These are phyloP conservation scores for Darksidea phi DNA, from an alignment of 495 filamentous ascomycete species.

Conservation along the genomic window DNA sequence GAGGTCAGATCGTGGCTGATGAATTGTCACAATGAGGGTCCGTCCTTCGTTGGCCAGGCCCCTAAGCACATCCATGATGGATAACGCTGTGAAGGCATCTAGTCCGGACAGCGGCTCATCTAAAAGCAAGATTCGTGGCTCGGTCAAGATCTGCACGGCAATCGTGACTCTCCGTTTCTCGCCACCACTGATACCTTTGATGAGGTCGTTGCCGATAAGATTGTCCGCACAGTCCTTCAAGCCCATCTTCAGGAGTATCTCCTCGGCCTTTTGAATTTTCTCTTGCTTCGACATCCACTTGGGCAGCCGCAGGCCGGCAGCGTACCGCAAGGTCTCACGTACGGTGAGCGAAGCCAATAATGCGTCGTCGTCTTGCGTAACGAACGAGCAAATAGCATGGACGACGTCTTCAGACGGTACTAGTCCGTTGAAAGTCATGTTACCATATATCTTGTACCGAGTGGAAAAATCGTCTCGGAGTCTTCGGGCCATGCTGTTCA, in stretches of 20 bases:
- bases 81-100: slow-evolving; percentile 73
- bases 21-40: slow-evolving; percentile 70
- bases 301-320: slow-evolving; percentile 66
- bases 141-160: slow-evolving; percentile 71
- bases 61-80: slow-evolving; percentile 68
- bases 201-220: slow-evolving; percentile 64
- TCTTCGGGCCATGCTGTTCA: slow-evolving; percentile 66
- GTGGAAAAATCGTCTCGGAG: slow-evolving; percentile 57
- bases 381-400: slow-evolving; percentile 68
- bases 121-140: slow-evolving; percentile 65
- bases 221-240: slow-evolving; percentile 76
- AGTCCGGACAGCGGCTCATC: slow-evolving; percentile 66
- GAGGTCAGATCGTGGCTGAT: slow-evolving; percentile 71
- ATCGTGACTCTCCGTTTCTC: slow-evolving; percentile 75
- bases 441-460: slow-evolving; percentile 55
- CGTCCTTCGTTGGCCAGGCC: slow-evolving; percentile 70
- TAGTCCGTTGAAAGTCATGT: slow-evolving; percentile 66
- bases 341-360: slow-evolving; percentile 72
- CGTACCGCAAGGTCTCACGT: slow-evolving; percentile 64
- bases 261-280: slow-evolving; percentile 65
- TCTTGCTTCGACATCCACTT: slow-evolving; percentile 63
- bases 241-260: slow-evolving; percentile 69
- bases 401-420: slow-evolving; percentile 63
- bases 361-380: slow-evolving; percentile 74
- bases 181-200: slow-evolving; percentile 75